Evolutionary conservation across 306 rosid genomes (phyloP).

Genomic region (Lotus japonicus): DNA sequence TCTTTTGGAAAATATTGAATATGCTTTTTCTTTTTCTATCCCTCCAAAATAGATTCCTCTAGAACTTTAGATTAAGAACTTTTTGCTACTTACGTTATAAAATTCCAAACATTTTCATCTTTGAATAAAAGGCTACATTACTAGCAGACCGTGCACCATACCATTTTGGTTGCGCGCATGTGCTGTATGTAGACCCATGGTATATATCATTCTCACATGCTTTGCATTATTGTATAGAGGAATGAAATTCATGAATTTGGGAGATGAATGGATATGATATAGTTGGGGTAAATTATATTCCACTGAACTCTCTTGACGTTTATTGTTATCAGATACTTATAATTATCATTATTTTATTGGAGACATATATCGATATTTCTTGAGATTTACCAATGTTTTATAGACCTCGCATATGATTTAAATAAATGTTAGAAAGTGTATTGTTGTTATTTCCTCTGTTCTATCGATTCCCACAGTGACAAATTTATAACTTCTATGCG

Average conservation of each 20-base stretch:
- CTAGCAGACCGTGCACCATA: background rate
- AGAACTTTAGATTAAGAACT: background rate
- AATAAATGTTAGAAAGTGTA: too few species aligned
- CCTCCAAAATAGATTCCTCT: background rate
- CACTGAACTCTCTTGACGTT: too few species aligned
- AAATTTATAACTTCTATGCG: conserved; percentile 2
- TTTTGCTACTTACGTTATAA: background rate
- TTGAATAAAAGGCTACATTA: background rate
- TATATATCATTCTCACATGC: background rate
- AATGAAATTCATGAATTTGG: too few species aligned
- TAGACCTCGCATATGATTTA: too few species aligned
- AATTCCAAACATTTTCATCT: background rate
- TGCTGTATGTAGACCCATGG: conserved; percentile 7
- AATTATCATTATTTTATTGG: too few species aligned
- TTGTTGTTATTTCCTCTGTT: too few species aligned
- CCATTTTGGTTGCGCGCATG: conserved; percentile 23
- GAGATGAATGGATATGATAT: too few species aligned
- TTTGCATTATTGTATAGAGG: too few species aligned
- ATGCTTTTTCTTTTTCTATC: background rate
- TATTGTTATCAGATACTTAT: too few species aligned
- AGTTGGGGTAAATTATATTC: too few species aligned
- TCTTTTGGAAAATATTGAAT: background rate
- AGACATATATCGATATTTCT: too few species aligned
- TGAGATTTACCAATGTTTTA: too few species aligned
- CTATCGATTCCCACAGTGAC: conserved; percentile 1